phyloP scores from a whole-genome alignment of 768 basidiomycete species.

The Agaricus blazei region DNA sequence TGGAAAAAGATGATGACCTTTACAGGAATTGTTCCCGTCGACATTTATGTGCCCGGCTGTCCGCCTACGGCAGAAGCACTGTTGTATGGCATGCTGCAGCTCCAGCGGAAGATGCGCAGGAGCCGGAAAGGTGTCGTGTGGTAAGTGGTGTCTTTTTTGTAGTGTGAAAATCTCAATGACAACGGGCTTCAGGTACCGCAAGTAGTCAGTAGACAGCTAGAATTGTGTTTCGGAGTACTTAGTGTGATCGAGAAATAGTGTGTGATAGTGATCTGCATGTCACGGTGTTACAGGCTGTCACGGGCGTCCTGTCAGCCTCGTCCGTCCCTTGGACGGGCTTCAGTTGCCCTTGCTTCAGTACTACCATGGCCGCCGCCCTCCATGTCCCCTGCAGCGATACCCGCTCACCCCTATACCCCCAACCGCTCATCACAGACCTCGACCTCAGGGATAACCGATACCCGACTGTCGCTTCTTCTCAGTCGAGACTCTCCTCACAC shows the following conservation, averaged over 20 bases:
- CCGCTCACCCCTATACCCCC: constrained; percentile 39
- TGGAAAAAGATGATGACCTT: constrained; percentile 9
- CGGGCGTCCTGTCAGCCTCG: constrained; percentile 1
- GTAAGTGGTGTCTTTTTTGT: constrained; percentile 34
- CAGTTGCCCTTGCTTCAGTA: constrained; percentile 7
- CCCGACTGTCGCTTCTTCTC: constrained; percentile 29
- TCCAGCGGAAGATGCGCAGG: constrained; percentile 93
- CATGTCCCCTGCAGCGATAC: constrained; percentile 38
- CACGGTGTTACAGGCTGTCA: constrained; percentile 6
- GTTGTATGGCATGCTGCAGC: constrained; percentile 93
- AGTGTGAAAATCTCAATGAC: background rate
- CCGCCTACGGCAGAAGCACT: constrained; percentile 96
- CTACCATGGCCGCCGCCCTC: constrained; percentile 45
- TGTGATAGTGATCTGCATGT: background rate
- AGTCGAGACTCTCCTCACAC: constrained; percentile 12
- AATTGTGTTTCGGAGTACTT: too few relatives aligned
- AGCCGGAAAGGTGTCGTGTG: constrained; percentile 85
- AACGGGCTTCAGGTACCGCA: constrained; percentile 44
- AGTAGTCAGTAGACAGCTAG: constrained; percentile 25
- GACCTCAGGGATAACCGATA: constrained; percentile 65
- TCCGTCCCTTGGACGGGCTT: background rate
- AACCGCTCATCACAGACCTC: constrained; percentile 52
- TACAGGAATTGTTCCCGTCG: constrained; percentile 91
- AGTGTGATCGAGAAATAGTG: too few relatives aligned
- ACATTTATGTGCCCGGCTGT: constrained; percentile 97